Evolutionary conservation across 2,329 filamentous ascomycete species (phyloP).

Genomic region (Pseudopyrenochaeta lycopersici): DNA sequence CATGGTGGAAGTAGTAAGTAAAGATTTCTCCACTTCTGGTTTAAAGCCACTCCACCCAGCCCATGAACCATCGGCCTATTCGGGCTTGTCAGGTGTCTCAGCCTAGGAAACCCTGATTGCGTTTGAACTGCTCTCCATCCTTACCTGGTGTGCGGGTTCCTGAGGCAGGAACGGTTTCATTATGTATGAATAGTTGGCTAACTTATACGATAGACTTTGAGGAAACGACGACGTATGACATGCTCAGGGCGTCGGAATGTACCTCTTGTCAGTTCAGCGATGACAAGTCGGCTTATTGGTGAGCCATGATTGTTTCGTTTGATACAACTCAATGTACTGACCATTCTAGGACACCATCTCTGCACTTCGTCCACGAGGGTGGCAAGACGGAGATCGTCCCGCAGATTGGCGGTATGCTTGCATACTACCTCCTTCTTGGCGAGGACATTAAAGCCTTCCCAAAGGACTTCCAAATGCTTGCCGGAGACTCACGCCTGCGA

Average conservation of each 20-base stretch:
- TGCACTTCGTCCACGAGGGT: constrained; percentile 74
- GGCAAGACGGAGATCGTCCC: constrained; percentile 72
- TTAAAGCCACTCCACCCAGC: constrained; percentile 50
- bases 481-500: constrained; percentile 69
- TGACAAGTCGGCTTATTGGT: constrained; percentile 53
- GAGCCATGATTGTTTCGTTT: no score
- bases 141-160: neutral
- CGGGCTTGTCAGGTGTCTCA: neutral
- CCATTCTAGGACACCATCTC: constrained; percentile 61
- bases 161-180: constrained; percentile 31
- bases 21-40: constrained; percentile 49
- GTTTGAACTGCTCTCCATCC: constrained; percentile 5
- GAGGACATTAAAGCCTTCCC: constrained; percentile 78
- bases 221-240: constrained; percentile 68
- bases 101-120: constrained; percentile 1
- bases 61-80: constrained; percentile 11
- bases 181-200: constrained; percentile 22
- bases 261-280: constrained; percentile 68
- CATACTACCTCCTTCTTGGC: constrained; percentile 82
- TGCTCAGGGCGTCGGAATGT: constrained; percentile 71
- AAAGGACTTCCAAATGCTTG: constrained; percentile 74
- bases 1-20: constrained; percentile 60
- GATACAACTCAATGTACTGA: no score
- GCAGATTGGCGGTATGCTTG: constrained; percentile 59
- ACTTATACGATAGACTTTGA: constrained; percentile 60